Evolutionary conservation across 2,329 filamentous ascomycete genomes (phyloP).

Genomic region (Nectriaceae sp.): DNA sequence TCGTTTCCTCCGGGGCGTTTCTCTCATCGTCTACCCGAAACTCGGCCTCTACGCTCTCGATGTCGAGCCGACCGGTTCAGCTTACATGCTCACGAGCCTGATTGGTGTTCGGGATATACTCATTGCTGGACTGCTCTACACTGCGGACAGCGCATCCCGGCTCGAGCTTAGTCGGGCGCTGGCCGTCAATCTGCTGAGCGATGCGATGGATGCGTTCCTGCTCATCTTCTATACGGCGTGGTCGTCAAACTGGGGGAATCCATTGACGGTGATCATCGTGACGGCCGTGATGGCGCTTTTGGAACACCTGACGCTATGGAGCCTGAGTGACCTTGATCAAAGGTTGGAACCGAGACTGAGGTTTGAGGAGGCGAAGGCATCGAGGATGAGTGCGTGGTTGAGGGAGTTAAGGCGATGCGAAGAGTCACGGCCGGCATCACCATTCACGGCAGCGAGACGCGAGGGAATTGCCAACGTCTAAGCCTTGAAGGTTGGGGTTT

Average conservation of each 20-base stretch:
- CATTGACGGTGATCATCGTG: constrained; percentile 29
- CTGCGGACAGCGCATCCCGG: constrained; percentile 23
- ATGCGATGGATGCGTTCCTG: constrained; percentile 36
- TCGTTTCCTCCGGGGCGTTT: constrained; percentile 31
- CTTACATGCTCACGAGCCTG: constrained; percentile 32
- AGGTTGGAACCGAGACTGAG: constrained; percentile 12
- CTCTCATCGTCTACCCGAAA: constrained; percentile 29
- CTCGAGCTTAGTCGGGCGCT: constrained; percentile 34
- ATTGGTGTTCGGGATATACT: constrained; percentile 35
- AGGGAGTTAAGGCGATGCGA: constrained; percentile 26
- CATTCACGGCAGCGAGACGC: neutral
- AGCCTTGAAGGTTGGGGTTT: neutral
- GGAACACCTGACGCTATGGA: constrained; percentile 37
- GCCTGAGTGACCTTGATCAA: constrained; percentile 31
- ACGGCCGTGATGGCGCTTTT: constrained; percentile 33
- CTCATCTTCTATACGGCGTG: constrained; percentile 37
- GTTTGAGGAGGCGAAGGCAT: constrained; percentile 28
- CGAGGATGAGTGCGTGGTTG: constrained; percentile 35
- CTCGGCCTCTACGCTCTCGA: constrained; percentile 33
- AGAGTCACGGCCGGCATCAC: constrained; percentile 2
- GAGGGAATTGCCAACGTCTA: neutral
- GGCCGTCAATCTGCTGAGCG: constrained; percentile 32
- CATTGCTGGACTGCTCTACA: constrained; percentile 31
- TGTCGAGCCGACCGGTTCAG: constrained; percentile 25
- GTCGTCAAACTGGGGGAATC: constrained; percentile 31